Base-by-base conservation (phyloP, 2,329 filamentous ascomycete species). In the Cordyceps cicadae region DNA sequence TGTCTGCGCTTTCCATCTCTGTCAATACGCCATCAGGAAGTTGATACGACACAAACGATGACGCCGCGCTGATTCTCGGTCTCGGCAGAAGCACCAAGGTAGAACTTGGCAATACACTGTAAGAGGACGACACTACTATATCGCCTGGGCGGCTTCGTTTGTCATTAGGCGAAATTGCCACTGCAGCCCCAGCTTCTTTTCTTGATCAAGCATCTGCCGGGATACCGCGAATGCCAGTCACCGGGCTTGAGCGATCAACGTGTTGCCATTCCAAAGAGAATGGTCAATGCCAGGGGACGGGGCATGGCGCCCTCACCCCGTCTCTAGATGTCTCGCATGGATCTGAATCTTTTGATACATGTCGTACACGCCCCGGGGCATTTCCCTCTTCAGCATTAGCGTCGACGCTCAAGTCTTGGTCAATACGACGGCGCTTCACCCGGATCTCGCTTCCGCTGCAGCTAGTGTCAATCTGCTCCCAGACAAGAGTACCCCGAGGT, bases 271-370 rank as follows among this genome's bases (percentile, higher is more conserved):
- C 53, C 53, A 55, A 26, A 29, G 26, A 46, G 41, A 34, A 45
- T 45, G 14, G 12, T 5, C 17, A 46, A 45, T 45, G 24, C n/a
- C 12, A 41, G 39, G 39, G 14, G 19, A 46, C 46, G 17, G 46
- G 21, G 41, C 43, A 49, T 49, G 19, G 19, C 19, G 19, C 43
- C 19, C 5, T 52, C n/a, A 41, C 39, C 21, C 43, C 56, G n/a
- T 34, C 39, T 49, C 46, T 34, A 26, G 15, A 59, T 59, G 56
- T 59, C 56, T 59, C 26, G 56, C 56, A 41, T 51, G 48, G 56
- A 59, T 59, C 56, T 52, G 52, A 48, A 59, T 59, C 56, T 56
- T 37, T 50, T 50, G 45, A 50, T 32, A 58, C 45, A 58, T 58
- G 54, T 58, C 54, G 54, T 45, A 58, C 54, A 58, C 54, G 54